phyloP scores from a whole-genome alignment of 805 yeast genomes.

The Huiozyma naganishii region DNA sequence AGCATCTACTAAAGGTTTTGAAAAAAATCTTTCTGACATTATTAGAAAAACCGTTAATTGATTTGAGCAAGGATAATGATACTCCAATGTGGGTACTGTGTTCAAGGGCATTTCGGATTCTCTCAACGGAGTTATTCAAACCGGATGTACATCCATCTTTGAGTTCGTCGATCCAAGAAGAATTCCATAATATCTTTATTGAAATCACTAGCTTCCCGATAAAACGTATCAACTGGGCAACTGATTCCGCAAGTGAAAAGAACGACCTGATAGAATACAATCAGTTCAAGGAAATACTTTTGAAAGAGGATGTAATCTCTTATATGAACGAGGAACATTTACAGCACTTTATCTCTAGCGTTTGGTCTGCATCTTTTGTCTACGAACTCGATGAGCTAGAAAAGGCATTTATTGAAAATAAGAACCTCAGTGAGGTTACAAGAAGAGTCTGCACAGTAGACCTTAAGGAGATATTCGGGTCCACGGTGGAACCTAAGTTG shows the following conservation, averaged over 20 bases:
- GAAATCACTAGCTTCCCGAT: slow-evolving; percentile 23
- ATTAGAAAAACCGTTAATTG: slow-evolving; percentile 34
- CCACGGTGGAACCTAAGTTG: slow-evolving; percentile 41
- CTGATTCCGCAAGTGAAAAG: slow-evolving; percentile 30
- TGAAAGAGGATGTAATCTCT: slow-evolving; percentile 30
- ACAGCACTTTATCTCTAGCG: slow-evolving; percentile 33
- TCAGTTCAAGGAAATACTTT: slow-evolving; percentile 31
- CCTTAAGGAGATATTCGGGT: slow-evolving; percentile 47
- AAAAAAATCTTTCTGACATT: slow-evolving; percentile 42
- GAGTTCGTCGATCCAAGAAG: slow-evolving; percentile 4
- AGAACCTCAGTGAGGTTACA: slow-evolving; percentile 30
- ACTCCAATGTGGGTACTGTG: slow-evolving; percentile 47
- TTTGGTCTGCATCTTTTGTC: slow-evolving; percentile 52
- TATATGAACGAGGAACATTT: slow-evolving; percentile 27
- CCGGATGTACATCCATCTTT: slow-evolving; percentile 2
- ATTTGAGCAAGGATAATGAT: slow-evolving; percentile 4
- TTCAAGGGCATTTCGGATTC: slow-evolving; percentile 30
- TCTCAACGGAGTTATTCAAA: slow-evolving; percentile 23
- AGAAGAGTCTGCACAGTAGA: slow-evolving; percentile 31
- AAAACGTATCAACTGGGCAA: slow-evolving; percentile 15
- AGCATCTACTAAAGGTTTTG: slow-evolving; percentile 35
- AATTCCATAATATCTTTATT: slow-evolving; percentile 21
- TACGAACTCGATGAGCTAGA: slow-evolving; percentile 51
- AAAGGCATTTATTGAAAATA: slow-evolving; percentile 23
- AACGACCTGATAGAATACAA: slow-evolving; percentile 38